phyloP scores from a whole-genome alignment of 2,329 filamentous ascomycete species.

The Hortaea sp. region DNA sequence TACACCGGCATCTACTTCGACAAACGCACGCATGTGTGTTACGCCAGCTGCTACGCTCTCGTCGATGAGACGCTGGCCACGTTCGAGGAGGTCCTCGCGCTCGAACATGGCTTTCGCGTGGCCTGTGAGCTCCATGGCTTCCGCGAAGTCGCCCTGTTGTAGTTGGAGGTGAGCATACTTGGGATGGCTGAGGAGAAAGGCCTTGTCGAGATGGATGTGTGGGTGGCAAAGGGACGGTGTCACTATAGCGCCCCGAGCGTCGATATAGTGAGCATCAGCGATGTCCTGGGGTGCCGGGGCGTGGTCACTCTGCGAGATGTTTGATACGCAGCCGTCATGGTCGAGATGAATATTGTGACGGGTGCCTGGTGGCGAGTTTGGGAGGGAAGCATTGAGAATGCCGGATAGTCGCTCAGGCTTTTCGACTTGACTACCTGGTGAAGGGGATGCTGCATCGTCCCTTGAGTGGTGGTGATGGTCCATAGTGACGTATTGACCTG shows the following conservation, averaged over 20 bases:
- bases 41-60: slow-evolving; percentile 56
- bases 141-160: slow-evolving; percentile 50
- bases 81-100: slow-evolving; percentile 49
- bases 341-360: slow-evolving; percentile 8
- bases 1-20: slow-evolving; percentile 58
- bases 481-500: too few species aligned
- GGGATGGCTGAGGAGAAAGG: slow-evolving; percentile 48
- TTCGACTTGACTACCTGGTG: too few species aligned
- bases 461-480: too few species aligned
- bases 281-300: not conserved
- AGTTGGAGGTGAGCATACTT: slow-evolving; percentile 53
- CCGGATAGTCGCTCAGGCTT: not conserved
- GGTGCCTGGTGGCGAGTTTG: slow-evolving; percentile 3
- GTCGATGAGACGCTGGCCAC: slow-evolving; percentile 55
- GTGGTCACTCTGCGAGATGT: not conserved
- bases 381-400: slow-evolving; percentile 11
- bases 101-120: slow-evolving; percentile 56
- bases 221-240: slow-evolving; percentile 57
- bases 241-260: slow-evolving; percentile 34
- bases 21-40: slow-evolving; percentile 59
- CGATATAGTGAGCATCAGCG: slow-evolving; percentile 19
- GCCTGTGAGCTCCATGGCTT: slow-evolving; percentile 51
- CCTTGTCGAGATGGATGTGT: slow-evolving; percentile 63
- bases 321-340: not conserved
- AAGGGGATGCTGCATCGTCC: too few species aligned